phyloP scores from a whole-genome alignment of 164 flowering plant species.

The Vitis rotundifolia region DNA sequence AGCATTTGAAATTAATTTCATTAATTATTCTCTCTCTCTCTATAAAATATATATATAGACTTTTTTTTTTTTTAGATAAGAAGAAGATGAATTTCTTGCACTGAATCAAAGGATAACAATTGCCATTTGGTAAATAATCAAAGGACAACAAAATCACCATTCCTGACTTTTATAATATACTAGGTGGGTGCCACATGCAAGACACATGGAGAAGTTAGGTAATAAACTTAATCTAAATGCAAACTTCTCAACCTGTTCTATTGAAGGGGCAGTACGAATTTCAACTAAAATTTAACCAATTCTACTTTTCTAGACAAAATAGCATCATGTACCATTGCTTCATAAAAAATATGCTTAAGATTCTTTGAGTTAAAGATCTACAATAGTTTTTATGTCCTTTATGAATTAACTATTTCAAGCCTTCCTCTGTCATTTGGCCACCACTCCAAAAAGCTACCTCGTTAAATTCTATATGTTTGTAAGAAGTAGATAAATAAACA shows the following conservation, averaged over 20 bases:
- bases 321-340: slow-evolving; percentile 61
- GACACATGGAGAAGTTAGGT: no score
- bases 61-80: no score
- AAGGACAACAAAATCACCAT: no score
- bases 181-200: no score
- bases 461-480: slow-evolving; percentile 50
- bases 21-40: no score
- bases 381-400: slow-evolving; percentile 74
- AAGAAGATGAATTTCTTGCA: no score
- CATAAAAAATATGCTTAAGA: slow-evolving; percentile 68
- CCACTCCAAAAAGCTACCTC: slow-evolving; percentile 87
- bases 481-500: slow-evolving; percentile 49
- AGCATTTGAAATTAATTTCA: no score
- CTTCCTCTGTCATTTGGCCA: slow-evolving; percentile 92
- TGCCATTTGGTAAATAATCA: no score
- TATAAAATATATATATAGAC: no score
- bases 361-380: slow-evolving; percentile 91
- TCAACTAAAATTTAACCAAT: slow-evolving; percentile 71
- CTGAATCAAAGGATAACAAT: no score
- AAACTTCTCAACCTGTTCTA: slow-evolving; percentile 86
- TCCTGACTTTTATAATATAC: no score
- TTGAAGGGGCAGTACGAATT: slow-evolving; percentile 73
- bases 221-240: no score
- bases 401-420: slow-evolving; percentile 72
- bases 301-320: slow-evolving; percentile 55